Evolutionary conservation across 768 basidiomycete genomes (phyloP).

Genomic region (Pisolithus orientalis): DNA sequence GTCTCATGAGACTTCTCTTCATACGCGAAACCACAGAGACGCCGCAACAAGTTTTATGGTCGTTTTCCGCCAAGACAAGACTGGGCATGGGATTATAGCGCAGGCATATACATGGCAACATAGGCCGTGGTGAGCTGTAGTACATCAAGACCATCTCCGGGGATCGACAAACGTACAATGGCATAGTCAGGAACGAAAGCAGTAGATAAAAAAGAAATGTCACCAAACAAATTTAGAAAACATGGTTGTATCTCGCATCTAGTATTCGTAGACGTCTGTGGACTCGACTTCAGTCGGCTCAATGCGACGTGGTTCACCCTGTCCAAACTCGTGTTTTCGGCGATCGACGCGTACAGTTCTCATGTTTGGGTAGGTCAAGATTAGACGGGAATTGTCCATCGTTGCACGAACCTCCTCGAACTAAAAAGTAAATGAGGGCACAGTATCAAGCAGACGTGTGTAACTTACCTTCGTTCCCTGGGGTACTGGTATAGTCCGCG

Average conservation of each 20-base stretch:
- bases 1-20: neutral
- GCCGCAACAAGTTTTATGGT: neutral
- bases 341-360: constrained; percentile 30
- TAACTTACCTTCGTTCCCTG: constrained; percentile 61
- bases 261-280: constrained; percentile 27
- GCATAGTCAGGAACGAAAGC: constrained; percentile 4
- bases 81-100: constrained; percentile 12
- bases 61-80: constrained; percentile 2
- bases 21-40: neutral
- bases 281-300: constrained; percentile 29
- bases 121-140: constrained; percentile 9
- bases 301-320: constrained; percentile 24
- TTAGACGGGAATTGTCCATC: constrained; percentile 55
- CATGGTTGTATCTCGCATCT: constrained; percentile 9
- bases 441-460: neutral
- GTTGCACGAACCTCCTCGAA: constrained; percentile 70
- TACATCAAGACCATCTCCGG: constrained; percentile 10
- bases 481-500: constrained; percentile 64
- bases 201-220: constrained; percentile 6
- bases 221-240: neutral
- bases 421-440: constrained; percentile 27
- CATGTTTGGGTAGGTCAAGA: constrained; percentile 56
- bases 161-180: constrained; percentile 5
- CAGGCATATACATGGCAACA: constrained; percentile 1
- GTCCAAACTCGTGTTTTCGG: constrained; percentile 16